Evolutionary conservation across 208 protist species (phyloP).

Genomic region (Acanthamoeba royreba): DNA sequence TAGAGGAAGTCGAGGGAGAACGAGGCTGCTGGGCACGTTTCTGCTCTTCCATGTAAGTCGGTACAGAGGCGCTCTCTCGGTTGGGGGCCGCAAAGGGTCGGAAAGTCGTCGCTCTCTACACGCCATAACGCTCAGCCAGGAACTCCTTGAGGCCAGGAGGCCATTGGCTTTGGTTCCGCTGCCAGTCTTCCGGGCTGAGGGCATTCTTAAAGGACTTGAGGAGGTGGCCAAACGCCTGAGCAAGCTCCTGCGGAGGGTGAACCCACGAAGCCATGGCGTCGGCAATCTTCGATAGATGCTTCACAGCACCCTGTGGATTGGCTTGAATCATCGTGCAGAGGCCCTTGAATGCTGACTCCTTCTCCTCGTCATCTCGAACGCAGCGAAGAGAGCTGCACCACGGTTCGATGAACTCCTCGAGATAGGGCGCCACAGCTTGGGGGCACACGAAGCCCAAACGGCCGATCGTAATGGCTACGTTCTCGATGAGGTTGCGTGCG

Average conservation of each 20-base stretch:
- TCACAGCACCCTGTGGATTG: constrained; percentile 61
- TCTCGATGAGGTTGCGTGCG: constrained; percentile 71
- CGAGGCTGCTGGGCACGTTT: no score
- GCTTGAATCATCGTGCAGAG: constrained; percentile 60
- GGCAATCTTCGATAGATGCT: constrained; percentile 58
- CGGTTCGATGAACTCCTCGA: constrained; percentile 71
- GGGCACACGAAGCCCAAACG: constrained; percentile 73
- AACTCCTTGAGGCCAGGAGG: constrained; percentile 29
- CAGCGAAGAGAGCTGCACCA: constrained; percentile 72
- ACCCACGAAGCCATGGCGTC: constrained; percentile 72
- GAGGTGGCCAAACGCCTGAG: constrained; percentile 48
- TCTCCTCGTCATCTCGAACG: constrained; percentile 76
- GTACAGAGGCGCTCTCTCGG: no score
- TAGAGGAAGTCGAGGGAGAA: no score
- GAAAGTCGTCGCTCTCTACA: not conserved
- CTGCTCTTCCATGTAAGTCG: no score
- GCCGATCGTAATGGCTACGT: constrained; percentile 81
- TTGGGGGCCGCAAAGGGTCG: not conserved
- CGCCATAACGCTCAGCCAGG: constrained; percentile 31
- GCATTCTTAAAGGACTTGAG: constrained; percentile 52
- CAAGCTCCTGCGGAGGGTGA: constrained; percentile 21
- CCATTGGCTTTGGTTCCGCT: not conserved
- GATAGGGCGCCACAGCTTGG: constrained; percentile 55
- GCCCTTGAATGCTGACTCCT: constrained; percentile 69
- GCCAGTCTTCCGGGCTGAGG: constrained; percentile 43